These are phyloP conservation scores for Alternaria arbusti DNA, from an alignment of 2,329 filamentous ascomycete species.

Conservation along the genomic window DNA sequence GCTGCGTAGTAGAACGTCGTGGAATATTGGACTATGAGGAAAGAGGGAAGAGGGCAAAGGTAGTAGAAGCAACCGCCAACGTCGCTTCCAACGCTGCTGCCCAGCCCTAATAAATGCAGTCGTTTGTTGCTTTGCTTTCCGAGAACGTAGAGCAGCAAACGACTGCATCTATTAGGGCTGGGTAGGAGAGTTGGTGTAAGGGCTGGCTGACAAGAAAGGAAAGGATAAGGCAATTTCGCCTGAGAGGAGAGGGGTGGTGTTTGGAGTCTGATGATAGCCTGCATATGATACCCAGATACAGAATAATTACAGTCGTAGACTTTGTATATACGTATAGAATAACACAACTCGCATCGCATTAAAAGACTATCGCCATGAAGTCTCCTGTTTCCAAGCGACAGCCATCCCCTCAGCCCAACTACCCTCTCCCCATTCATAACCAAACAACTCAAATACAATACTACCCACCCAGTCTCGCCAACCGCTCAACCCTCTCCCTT, in stretches of 20 bases:
- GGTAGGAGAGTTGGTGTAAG: not conserved
- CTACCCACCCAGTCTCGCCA: no score
- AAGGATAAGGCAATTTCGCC: no score
- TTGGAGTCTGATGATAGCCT: no score
- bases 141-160: no score
- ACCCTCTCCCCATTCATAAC: not conserved
- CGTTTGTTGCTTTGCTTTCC: not conserved
- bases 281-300: slow-evolving; percentile 27
- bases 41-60: no score
- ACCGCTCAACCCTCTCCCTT: not conserved
- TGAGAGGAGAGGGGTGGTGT: no score
- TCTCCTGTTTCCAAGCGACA: no score
- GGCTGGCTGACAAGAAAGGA: no score
- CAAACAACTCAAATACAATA: not conserved
- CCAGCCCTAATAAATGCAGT: not conserved
- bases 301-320: not conserved
- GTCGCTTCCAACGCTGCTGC: no score
- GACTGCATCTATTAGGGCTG: not conserved
- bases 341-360: not conserved
- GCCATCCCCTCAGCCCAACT: not conserved
- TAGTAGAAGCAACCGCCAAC: no score
- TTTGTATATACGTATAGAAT: not conserved
- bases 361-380: not conserved
- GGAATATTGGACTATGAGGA: no score
- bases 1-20: not conserved